Conservation (phyloP, 805 yeast species). For the Monosporozyma siamensis region DNA sequence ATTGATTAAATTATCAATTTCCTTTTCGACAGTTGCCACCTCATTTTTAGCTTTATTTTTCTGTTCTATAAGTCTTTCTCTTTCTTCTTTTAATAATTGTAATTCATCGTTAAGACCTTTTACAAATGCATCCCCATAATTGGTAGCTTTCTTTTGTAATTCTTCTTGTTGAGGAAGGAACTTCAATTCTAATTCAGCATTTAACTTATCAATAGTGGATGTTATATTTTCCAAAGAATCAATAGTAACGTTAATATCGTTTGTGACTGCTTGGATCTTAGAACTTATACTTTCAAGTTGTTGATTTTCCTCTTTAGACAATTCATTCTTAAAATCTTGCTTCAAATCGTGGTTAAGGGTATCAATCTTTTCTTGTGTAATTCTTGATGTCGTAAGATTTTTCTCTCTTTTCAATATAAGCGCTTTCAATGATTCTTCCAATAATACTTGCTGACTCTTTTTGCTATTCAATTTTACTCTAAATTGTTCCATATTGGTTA, state of each 20-base stretch:
- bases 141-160: conserved; percentile 21
- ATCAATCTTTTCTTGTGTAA: conserved; percentile 30
- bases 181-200: conserved; percentile 51
- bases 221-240: conserved; percentile 20
- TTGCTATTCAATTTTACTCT: conserved; percentile 36
- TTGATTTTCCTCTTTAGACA: conserved; percentile 42
- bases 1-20: conserved; percentile 22
- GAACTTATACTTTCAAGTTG: conserved; percentile 35
- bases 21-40: conserved; percentile 20
- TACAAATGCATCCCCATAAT: conserved; percentile 10
- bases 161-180: conserved; percentile 44
- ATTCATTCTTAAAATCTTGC: conserved; percentile 43
- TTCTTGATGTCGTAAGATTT: conserved; percentile 28
- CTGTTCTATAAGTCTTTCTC: conserved; percentile 22
- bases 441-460: conserved; percentile 33
- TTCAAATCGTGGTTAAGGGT: conserved; percentile 42
- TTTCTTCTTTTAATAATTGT: conserved; percentile 20
- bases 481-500: conserved; percentile 36
- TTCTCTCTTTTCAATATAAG: conserved; percentile 31
- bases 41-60: conserved; percentile 27
- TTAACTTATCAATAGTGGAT: conserved; percentile 27
- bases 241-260: conserved; percentile 32
- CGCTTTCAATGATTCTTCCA: conserved; percentile 37
- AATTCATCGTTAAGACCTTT: conserved; percentile 14
- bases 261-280: conserved; percentile 37